A percentile compares a stretch with the other conserved stretches of the same genome.
These are phyloP conservation scores for Carex littledalei DNA, from an alignment of 176 grass and related monocot genomes.

Conservation along the genomic window DNA sequence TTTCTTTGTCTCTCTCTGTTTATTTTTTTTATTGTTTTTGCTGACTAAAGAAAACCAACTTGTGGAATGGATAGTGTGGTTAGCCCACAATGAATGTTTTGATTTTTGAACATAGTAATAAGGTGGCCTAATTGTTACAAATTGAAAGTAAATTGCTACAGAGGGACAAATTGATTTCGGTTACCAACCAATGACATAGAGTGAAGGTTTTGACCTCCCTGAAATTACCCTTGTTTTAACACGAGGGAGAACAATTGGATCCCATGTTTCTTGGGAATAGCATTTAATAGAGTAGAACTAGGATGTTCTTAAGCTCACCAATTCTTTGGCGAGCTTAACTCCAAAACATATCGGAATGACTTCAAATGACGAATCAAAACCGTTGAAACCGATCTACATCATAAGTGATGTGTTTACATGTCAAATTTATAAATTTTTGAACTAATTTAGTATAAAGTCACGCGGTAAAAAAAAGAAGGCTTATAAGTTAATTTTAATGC, in stretches of 20 bases:
- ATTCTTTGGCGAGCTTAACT: no score
- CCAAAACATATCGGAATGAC: no score
- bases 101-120: background rate
- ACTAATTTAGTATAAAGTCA: no score
- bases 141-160: background rate
- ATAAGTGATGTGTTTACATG: no score
- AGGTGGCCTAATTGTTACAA: background rate
- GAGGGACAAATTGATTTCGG: background rate
- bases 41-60: background rate
- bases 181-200: background rate
- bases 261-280: background rate
- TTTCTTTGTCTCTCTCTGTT: background rate
- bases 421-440: no score
- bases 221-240: background rate
- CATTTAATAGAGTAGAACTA: no score
- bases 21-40: background rate
- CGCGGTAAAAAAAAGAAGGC: no score
- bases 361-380: no score
- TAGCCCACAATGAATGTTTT: background rate
- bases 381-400: no score
- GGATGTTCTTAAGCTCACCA: no score
- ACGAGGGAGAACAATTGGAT: background rate
- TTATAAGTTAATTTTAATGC: no score
- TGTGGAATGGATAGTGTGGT: background rate
- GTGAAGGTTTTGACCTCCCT: background rate